Evolutionary conservation across 2,329 filamentous ascomycete genomes (phyloP).

Genomic region (Coniochaeta hoffmannii): DNA sequence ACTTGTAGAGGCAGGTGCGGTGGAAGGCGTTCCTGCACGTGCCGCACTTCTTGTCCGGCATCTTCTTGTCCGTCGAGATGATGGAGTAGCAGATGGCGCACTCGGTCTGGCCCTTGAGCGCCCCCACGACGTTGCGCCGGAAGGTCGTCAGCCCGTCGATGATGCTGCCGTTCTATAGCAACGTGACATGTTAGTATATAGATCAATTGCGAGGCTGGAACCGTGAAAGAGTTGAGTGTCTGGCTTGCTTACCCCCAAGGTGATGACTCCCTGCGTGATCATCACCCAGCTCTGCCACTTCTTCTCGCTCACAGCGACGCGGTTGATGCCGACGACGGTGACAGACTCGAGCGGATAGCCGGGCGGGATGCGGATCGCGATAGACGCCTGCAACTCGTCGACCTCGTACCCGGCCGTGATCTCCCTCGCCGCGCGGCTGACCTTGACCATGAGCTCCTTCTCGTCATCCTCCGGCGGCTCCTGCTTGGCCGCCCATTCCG

Average conservation of each 20-base stretch:
- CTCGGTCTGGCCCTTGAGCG: conserved; percentile 86
- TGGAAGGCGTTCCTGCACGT: conserved; percentile 97
- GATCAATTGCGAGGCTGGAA: too few species aligned
- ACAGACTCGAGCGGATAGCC: conserved; percentile 79
- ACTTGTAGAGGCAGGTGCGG: conserved; percentile 82
- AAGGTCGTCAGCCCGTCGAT: conserved; percentile 83
- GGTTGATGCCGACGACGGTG: conserved; percentile 66
- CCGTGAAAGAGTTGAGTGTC: too few species aligned
- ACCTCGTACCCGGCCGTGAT: conserved; percentile 79
- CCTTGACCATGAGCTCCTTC: conserved; percentile 57
- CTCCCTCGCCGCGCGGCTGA: conserved; percentile 64
- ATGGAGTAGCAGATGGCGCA: conserved; percentile 97
- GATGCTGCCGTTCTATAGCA: conserved; percentile 63
- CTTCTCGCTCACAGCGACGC: conserved; percentile 80
- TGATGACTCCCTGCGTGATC: conserved; percentile 85
- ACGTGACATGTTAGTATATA: conserved; percentile 4
- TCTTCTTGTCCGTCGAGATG: conserved; percentile 77
- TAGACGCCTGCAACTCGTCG: conserved; percentile 77
- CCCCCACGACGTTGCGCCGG: conserved; percentile 77
- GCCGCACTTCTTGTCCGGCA: conserved; percentile 83
- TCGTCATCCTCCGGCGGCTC: conserved; percentile 42
- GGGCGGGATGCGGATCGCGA: conserved; percentile 71
- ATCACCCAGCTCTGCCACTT: conserved; percentile 92
- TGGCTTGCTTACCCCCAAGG: conserved; percentile 59
- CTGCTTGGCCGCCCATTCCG: conserved; percentile 54